Conservation (phyloP, 495 filamentous ascomycete species). For the Lophiostoma macrostomum region DNA sequence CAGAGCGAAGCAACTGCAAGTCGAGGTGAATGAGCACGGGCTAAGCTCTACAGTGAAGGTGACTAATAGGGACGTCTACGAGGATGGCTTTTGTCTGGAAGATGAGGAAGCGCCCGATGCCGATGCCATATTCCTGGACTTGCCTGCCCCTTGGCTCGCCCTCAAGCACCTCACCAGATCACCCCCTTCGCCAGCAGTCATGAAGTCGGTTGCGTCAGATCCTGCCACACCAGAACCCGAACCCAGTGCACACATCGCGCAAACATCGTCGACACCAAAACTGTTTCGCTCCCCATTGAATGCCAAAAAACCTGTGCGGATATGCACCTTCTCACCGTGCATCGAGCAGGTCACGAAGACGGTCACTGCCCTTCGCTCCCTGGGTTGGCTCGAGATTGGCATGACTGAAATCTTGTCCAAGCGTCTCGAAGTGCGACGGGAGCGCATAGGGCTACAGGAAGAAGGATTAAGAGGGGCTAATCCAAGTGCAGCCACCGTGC, state of each 20-base stretch:
- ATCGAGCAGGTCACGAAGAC: conserved; percentile 92
- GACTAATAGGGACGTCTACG: conserved; percentile 91
- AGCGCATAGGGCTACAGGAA: conserved; percentile 65
- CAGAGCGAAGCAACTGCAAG: conserved; percentile 64
- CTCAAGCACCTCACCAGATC: conserved; percentile 75
- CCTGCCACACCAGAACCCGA: conserved; percentile 11
- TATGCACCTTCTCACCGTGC: conserved; percentile 95
- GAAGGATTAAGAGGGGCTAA: conserved; percentile 58
- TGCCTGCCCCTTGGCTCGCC: conserved; percentile 90
- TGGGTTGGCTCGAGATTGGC: conserved; percentile 85
- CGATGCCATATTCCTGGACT: conserved; percentile 82
- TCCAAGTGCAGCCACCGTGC: conserved; percentile 62
- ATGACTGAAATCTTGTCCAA: conserved; percentile 83
- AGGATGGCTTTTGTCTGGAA: conserved; percentile 64
- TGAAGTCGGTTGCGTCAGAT: conserved; percentile 3
- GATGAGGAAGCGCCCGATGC: conserved; percentile 60
- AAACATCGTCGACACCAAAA: not conserved
- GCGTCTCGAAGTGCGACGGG: conserved; percentile 75
- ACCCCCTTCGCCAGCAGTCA: conserved; percentile 30
- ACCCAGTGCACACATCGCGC: conserved; percentile 20
- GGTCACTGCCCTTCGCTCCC: conserved; percentile 67
- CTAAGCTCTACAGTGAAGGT: conserved; percentile 69
- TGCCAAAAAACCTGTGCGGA: conserved; percentile 59
- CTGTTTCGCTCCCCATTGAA: conserved; percentile 66
- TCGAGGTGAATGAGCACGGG: conserved; percentile 73